A percentile compares a stretch with the other conserved stretches of the same genome.
phyloP scores from a whole-genome alignment of 495 filamentous ascomycete species.

The Lasiosphaeria ovina region DNA sequence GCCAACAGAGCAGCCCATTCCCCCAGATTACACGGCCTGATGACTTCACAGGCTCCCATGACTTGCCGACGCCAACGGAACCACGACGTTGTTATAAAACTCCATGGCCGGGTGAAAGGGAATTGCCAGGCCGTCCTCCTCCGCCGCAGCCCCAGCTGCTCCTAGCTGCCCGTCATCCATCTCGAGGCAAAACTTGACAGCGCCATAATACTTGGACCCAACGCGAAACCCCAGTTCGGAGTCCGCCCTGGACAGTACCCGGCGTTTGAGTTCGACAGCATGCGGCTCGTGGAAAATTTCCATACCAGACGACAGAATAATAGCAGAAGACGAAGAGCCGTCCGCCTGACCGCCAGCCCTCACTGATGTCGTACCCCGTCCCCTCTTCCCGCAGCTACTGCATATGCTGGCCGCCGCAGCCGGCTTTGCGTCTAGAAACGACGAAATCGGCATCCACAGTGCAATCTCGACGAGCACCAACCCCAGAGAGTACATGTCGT shows the following conservation, averaged over 20 bases:
- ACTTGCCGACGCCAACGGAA: constrained; percentile 10
- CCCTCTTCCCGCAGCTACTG: constrained; percentile 4
- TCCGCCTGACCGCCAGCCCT: background rate
- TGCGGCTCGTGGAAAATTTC: constrained; percentile 7
- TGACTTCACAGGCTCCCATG: background rate
- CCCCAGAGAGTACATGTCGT: constrained; percentile 12
- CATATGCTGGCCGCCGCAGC: background rate
- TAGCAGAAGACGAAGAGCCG: background rate
- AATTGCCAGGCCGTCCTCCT: constrained; percentile 1
- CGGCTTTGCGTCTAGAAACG: constrained; percentile 6
- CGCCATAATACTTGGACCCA: constrained; percentile 1
- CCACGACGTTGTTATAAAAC: constrained; percentile 15
- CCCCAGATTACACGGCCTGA: too few relatives aligned
- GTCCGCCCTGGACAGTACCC: constrained; percentile 4
- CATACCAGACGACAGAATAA: constrained; percentile 7
- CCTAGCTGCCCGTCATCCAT: background rate
- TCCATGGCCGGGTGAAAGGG: constrained; percentile 13
- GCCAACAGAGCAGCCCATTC: too few relatives aligned
- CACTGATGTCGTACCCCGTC: background rate
- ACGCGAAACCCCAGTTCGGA: constrained; percentile 10
- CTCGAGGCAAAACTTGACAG: constrained; percentile 15
- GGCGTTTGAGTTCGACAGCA: constrained; percentile 7
- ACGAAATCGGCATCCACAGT: constrained; percentile 5
- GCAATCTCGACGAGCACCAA: constrained; percentile 15
- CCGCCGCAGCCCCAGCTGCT: background rate